These are phyloP conservation scores for Fusarium vanettenii DNA, from an alignment of 2,329 filamentous ascomycete species.

Conservation along the genomic window DNA sequence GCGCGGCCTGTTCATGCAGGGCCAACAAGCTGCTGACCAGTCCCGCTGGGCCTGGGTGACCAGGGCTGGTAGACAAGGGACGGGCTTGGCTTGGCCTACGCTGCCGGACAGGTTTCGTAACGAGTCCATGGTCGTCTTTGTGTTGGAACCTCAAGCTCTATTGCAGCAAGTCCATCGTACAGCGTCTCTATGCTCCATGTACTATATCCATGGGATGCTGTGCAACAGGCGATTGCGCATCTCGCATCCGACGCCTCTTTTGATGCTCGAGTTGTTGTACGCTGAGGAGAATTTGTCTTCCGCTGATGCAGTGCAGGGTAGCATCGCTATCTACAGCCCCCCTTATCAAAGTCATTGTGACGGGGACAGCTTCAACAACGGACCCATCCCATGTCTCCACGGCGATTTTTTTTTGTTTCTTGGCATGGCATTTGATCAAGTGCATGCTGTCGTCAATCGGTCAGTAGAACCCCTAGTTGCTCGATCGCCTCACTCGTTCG, in stretches of 20 bases:
- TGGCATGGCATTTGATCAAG: neutral
- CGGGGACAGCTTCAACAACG: neutral
- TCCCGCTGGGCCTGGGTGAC: neutral
- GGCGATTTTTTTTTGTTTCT: neutral
- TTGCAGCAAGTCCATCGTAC: neutral
- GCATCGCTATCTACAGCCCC: neutral
- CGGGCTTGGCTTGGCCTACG: neutral
- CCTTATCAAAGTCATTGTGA: conserved; percentile 13
- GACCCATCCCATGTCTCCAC: neutral
- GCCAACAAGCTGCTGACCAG: neutral
- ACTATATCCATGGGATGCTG: neutral
- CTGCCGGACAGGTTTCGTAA: neutral
- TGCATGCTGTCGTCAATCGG: neutral
- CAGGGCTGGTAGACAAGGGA: neutral
- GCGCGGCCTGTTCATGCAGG: conserved; percentile 1
- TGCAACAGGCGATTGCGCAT: conserved; percentile 15
- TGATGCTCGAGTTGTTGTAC: conserved; percentile 20
- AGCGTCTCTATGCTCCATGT: neutral
- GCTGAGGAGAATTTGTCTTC: conserved; percentile 26
- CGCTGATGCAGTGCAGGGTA: conserved; percentile 16
- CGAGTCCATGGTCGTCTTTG: neutral
- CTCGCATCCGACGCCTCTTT: conserved; percentile 38
- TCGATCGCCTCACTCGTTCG: neutral
- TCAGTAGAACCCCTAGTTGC: neutral
- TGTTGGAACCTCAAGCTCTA: neutral